phyloP scores from a whole-genome alignment of 1,139 yeast genomes.

The Zygoascus meyerae region DNA sequence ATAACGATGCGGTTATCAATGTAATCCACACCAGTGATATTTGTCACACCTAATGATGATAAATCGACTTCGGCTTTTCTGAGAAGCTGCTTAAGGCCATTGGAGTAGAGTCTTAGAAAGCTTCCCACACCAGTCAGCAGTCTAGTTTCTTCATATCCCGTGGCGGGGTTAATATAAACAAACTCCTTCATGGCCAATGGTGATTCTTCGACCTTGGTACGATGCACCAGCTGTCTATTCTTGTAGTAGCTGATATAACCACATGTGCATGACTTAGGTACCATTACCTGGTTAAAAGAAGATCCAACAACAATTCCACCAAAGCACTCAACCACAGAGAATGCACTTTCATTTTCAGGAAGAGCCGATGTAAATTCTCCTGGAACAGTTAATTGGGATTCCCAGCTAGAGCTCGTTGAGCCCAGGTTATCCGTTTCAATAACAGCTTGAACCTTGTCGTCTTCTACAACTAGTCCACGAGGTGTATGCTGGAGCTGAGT shows the following conservation, averaged over 20 bases:
- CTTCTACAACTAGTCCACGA: constrained; percentile 33
- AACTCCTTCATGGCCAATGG: constrained; percentile 51
- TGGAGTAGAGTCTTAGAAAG: constrained; percentile 54
- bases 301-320: constrained; percentile 43
- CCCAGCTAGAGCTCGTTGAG: constrained; percentile 21
- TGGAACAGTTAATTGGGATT: neutral
- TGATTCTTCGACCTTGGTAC: constrained; percentile 49
- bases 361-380: constrained; percentile 31
- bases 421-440: constrained; percentile 42
- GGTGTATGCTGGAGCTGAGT: constrained; percentile 51
- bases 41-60: constrained; percentile 20
- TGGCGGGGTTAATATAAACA: constrained; percentile 10
- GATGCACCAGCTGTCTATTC: constrained; percentile 43
- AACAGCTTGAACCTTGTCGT: constrained; percentile 26
- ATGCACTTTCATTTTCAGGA: constrained; percentile 40
- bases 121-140: constrained; percentile 56
- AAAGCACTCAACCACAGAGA: constrained; percentile 38
- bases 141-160: constrained; percentile 21
- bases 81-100: constrained; percentile 76
- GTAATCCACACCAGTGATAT: constrained; percentile 43
- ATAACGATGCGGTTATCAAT: constrained; percentile 58
- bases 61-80: constrained; percentile 47
- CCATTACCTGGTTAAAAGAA: constrained; percentile 35
- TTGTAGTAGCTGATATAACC: constrained; percentile 43
- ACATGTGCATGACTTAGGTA: constrained; percentile 33